phyloP scores from a whole-genome alignment of 2,329 filamentous ascomycete genomes.

The Xylaria polymorpha region DNA sequence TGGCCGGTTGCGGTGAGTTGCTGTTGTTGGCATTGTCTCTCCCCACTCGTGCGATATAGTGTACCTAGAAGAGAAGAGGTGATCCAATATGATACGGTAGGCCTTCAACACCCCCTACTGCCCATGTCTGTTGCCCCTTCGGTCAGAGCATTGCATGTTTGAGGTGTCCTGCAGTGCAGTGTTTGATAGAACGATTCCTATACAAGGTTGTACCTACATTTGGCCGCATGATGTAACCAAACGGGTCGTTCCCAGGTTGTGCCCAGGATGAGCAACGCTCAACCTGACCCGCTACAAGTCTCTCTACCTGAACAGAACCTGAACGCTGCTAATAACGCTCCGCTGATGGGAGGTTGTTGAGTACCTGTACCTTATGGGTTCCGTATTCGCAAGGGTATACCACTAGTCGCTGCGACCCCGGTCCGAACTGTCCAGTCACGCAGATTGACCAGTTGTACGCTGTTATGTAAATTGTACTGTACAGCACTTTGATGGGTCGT shows the following conservation, averaged over 20 bases:
- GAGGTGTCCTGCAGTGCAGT: not conserved
- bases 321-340: too few relatives aligned
- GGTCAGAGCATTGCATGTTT: not conserved
- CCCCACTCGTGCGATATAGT: not conserved
- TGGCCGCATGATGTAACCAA: conserved; percentile 35
- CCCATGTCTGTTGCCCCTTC: not conserved
- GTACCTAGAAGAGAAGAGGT: not conserved
- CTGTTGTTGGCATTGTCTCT: not conserved
- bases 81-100: not conserved
- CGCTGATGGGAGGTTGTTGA: too few relatives aligned
- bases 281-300: not conserved
- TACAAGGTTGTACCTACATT: conserved; percentile 18
- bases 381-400: not conserved
- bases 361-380: conserved; percentile 17
- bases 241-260: conserved; percentile 10
- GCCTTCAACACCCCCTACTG: not conserved
- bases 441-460: conserved; percentile 10
- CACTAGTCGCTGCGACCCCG: conserved; percentile 4
- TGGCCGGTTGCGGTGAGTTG: conserved; percentile 1
- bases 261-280: conserved; percentile 5
- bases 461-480: not conserved
- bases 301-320: not conserved
- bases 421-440: not conserved
- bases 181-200: not conserved
- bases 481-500: conserved; percentile 10